Evolutionary conservation across 495 filamentous ascomycete species (phyloP).

Genomic region (Penicillium flavigenum): DNA sequence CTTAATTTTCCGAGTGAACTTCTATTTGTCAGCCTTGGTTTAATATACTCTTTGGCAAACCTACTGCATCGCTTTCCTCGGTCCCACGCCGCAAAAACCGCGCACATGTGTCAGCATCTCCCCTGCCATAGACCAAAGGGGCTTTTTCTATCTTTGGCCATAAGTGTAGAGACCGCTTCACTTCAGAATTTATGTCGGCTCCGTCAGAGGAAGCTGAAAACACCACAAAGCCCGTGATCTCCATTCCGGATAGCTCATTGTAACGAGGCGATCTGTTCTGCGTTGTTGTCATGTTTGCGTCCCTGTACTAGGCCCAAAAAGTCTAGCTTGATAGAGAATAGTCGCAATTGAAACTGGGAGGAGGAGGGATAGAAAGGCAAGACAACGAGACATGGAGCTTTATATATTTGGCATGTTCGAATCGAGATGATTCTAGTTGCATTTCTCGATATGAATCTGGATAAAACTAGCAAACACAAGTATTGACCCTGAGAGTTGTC

Average conservation of each 20-base stretch:
- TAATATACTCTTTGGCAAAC: conserved; percentile 5
- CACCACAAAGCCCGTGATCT: conserved; percentile 8
- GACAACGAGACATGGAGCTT: neutral
- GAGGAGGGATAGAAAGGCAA: neutral
- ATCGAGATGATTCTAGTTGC: neutral
- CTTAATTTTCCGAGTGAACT: conserved; percentile 6
- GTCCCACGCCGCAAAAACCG: conserved; percentile 3
- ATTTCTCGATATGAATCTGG: too few relatives aligned
- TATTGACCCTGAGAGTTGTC: too few relatives aligned
- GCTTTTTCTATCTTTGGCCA: neutral
- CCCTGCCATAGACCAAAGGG: neutral
- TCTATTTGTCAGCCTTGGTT: conserved; percentile 2
- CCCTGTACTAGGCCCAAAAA: neutral
- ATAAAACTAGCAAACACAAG: too few relatives aligned
- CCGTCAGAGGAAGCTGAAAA: conserved; percentile 2
- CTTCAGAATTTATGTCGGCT: conserved; percentile 1
- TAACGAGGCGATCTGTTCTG: conserved; percentile 1
- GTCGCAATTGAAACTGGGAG: neutral
- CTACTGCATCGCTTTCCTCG: conserved; percentile 2
- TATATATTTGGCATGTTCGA: conserved; percentile 6
- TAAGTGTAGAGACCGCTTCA: conserved; percentile 1
- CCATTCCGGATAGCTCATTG: conserved; percentile 1
- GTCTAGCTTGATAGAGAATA: conserved; percentile 8
- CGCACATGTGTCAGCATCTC: neutral
- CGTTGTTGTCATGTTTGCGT: conserved; percentile 6